A percentile compares a stretch with the other conserved stretches of the same genome.
Conservation (phyloP, 2,329 filamentous ascomycete genomes). For the Colletotrichum chlorophyti region DNA sequence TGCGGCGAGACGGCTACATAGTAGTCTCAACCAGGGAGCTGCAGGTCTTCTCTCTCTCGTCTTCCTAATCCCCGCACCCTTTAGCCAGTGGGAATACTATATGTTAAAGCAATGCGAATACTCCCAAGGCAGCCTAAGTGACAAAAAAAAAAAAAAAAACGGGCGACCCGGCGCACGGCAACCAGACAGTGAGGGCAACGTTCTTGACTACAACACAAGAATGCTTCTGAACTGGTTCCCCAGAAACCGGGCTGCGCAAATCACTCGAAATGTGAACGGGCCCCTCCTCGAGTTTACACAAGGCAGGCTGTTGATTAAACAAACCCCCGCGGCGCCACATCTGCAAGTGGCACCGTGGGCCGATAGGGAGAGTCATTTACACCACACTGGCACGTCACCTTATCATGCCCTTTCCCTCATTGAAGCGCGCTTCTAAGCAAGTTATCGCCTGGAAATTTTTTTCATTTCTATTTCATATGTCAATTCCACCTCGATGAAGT, state of each 20-base stretch:
- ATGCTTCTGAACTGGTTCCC: not conserved
- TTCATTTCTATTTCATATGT: not conserved
- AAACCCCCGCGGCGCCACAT: constrained; percentile 28
- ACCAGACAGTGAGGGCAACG: constrained; percentile 2
- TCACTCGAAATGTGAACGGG: constrained; percentile 1
- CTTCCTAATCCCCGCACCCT: too few species aligned
- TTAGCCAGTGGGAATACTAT: too few species aligned
- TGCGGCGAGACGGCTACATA: constrained; percentile 14
- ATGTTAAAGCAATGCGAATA: too few species aligned
- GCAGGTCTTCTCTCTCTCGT: constrained; percentile 9
- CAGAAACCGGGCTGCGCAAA: constrained; percentile 10
- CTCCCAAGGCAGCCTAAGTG: not conserved
- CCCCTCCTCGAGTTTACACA: constrained; percentile 6
- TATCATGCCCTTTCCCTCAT: too few species aligned
- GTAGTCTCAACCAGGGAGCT: not conserved
- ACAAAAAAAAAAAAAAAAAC: not conserved
- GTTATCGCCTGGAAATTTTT: not conserved
- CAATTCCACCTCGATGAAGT: too few species aligned
- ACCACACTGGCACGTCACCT: constrained; percentile 20
- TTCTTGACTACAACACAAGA: constrained; percentile 6
- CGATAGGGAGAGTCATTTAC: constrained; percentile 13
- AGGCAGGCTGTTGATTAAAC: constrained; percentile 13
- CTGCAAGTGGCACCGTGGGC: not conserved
- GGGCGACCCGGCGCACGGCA: constrained; percentile 4
- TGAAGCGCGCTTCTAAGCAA: not conserved